Conservation (phyloP, 2,329 filamentous ascomycete species). For the Thelonectria discophora region DNA sequence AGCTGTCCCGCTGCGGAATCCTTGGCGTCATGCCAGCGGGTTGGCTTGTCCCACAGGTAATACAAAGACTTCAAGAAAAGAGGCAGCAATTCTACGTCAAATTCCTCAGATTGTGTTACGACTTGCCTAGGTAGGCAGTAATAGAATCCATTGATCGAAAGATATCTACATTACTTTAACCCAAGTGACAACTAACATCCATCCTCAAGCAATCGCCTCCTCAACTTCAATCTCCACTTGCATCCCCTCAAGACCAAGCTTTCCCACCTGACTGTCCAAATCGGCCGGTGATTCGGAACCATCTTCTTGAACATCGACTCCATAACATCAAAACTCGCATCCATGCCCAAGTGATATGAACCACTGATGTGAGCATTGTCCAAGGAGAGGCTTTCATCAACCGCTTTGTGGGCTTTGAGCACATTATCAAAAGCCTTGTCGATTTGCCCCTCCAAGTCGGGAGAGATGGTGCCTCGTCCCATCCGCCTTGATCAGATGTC, state of each 20-base stretch:
- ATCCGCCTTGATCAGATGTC: conserved; percentile 25
- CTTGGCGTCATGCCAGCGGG: too few relatives aligned
- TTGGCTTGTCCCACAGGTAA: too few relatives aligned
- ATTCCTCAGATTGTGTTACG: too few relatives aligned
- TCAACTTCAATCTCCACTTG: conserved; percentile 28
- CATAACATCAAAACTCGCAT: conserved; percentile 26
- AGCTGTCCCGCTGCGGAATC: too few relatives aligned
- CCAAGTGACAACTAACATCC: too few relatives aligned
- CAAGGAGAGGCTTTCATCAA: conserved; percentile 7
- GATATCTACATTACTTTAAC: too few relatives aligned
- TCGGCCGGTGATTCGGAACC: conserved; percentile 23
- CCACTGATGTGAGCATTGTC: conserved; percentile 21
- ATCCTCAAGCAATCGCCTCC: not conserved
- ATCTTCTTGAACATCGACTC: conserved; percentile 20
- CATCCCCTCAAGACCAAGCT: conserved; percentile 24
- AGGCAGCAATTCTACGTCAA: too few relatives aligned
- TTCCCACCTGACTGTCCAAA: conserved; percentile 28
- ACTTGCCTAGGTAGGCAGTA: too few relatives aligned
- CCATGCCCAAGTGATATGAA: conserved; percentile 24
- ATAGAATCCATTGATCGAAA: too few relatives aligned
- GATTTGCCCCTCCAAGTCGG: conserved; percentile 15
- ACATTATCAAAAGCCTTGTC: conserved; percentile 19
- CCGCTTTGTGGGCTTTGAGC: conserved; percentile 13
- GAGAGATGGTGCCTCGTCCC: conserved; percentile 20
- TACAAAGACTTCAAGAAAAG: too few relatives aligned